These are phyloP conservation scores for Hanseniaspora thailandica DNA, from an alignment of 805 yeast genomes.

Conservation along the genomic window DNA sequence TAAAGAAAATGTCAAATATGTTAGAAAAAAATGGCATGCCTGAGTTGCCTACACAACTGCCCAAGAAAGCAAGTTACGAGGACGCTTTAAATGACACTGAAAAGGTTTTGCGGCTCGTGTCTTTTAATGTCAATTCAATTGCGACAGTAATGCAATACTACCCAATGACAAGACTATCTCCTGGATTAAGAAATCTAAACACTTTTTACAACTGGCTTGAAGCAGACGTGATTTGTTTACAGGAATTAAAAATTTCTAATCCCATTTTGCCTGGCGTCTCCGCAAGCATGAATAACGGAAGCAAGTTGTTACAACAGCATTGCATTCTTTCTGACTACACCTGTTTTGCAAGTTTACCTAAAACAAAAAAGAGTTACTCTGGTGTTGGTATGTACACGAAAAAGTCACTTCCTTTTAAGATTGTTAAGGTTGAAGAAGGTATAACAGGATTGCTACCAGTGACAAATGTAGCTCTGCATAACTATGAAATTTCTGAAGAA, in stretches of 20 bases:
- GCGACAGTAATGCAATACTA: conserved; percentile 69
- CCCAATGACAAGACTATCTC: conserved; percentile 59
- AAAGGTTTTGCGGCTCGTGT: conserved; percentile 35
- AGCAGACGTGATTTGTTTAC: conserved; percentile 74
- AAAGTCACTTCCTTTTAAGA: conserved; percentile 39
- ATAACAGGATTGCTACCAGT: conserved; percentile 51
- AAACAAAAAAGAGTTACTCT: conserved; percentile 64
- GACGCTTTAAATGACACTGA: conserved; percentile 7
- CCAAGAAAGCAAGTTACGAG: background rate
- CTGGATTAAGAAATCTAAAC: conserved; percentile 21
- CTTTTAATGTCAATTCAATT: conserved; percentile 79
- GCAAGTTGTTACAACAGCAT: conserved; percentile 26
- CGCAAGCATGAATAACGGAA: background rate
- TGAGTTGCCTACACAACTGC: background rate
- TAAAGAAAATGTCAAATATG: background rate
- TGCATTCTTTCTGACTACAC: conserved; percentile 46
- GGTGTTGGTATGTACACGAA: conserved; percentile 83
- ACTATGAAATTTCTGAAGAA: conserved; percentile 10
- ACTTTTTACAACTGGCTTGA: conserved; percentile 41
- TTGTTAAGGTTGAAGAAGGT: conserved; percentile 79
- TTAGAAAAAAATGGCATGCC: background rate
- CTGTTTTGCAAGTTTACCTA: conserved; percentile 60
- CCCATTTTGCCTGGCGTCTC: conserved; percentile 29
- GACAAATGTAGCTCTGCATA: background rate
- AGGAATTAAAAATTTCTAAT: conserved; percentile 61